Evolutionary conservation across 352 stramenopile genomes (phyloP).

Genomic region (Paralagenidium karlingii): DNA sequence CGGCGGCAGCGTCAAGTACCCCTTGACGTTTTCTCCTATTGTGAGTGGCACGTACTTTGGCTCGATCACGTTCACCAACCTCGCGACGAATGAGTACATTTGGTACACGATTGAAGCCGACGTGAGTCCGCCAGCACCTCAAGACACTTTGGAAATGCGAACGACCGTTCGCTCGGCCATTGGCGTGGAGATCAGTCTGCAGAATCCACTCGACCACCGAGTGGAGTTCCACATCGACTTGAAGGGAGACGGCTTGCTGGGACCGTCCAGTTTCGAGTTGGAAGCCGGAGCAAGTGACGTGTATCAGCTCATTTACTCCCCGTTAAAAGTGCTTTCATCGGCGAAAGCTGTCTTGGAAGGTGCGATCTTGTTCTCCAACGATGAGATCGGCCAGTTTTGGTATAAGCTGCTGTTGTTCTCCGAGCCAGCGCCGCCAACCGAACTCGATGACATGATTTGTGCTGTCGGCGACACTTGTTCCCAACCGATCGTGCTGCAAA

Average conservation of each 20-base stretch:
- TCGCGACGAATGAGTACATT: constrained; percentile 56
- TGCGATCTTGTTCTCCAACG: constrained; percentile 82
- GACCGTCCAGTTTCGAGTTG: constrained; percentile 58
- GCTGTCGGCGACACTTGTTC: constrained; percentile 71
- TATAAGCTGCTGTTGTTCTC: constrained; percentile 80
- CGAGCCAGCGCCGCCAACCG: constrained; percentile 22
- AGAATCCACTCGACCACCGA: constrained; percentile 76
- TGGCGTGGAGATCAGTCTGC: constrained; percentile 82
- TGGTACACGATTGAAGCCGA: constrained; percentile 92
- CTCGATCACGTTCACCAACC: constrained; percentile 87
- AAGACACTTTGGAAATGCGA: constrained; percentile 76
- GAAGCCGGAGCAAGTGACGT: constrained; percentile 46
- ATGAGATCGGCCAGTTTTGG: constrained; percentile 89
- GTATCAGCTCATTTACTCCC: constrained; percentile 89
- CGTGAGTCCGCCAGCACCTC: constrained; percentile 51
- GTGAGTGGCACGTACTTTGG: constrained; percentile 88
- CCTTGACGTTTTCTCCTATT: constrained; percentile 76
- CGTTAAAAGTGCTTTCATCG: constrained; percentile 27
- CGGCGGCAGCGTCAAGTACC: constrained; percentile 36
- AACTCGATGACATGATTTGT: constrained; percentile 67
- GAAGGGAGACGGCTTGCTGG: constrained; percentile 76
- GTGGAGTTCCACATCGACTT: constrained; percentile 83
- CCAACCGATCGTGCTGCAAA: constrained; percentile 77
- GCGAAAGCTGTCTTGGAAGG: constrained; percentile 20
- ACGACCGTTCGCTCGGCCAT: constrained; percentile 72